A percentile compares a stretch with the other conserved stretches of the same genome.
phyloP scores from a whole-genome alignment of 2,329 filamentous ascomycete species.

The Hypocrella siamensis region DNA sequence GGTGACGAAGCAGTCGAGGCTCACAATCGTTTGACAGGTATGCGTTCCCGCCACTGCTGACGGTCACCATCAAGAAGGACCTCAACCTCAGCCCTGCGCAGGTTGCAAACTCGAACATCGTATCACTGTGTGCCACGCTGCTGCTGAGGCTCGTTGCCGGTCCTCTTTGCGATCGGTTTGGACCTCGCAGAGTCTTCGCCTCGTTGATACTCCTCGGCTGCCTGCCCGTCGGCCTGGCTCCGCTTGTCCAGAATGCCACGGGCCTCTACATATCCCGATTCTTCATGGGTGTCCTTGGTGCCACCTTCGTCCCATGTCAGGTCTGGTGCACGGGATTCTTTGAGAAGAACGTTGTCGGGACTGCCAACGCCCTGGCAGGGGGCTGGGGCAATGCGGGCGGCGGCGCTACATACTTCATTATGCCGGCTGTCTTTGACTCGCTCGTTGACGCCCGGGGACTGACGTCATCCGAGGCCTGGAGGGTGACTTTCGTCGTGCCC shows the following conservation, averaged over 20 bases:
- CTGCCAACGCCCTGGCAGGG: constrained; percentile 70
- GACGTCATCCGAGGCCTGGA: constrained; percentile 57
- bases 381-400: constrained; percentile 81
- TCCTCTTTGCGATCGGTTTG: constrained; percentile 72
- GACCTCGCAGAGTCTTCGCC: constrained; percentile 66
- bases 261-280: constrained; percentile 62
- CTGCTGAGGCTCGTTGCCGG: constrained; percentile 65
- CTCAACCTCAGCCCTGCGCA: constrained; percentile 54
- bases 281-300: constrained; percentile 67
- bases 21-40: constrained; percentile 28
- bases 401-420: constrained; percentile 84
- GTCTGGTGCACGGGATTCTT: constrained; percentile 91
- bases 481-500: constrained; percentile 71
- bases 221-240: constrained; percentile 69
- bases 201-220: constrained; percentile 62
- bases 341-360: constrained; percentile 82
- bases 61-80: constrained; percentile 66
- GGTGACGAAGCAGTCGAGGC: no score
- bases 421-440: constrained; percentile 79
- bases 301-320: constrained; percentile 71
- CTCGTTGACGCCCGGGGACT: constrained; percentile 46
- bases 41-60: constrained; percentile 70
- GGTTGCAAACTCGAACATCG: constrained; percentile 80
- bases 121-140: constrained; percentile 55
- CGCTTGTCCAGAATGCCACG: constrained; percentile 46